Conservation (phyloP, 225 moss, liverwort and hornwort species). For the Thuidium tamariscinum region DNA sequence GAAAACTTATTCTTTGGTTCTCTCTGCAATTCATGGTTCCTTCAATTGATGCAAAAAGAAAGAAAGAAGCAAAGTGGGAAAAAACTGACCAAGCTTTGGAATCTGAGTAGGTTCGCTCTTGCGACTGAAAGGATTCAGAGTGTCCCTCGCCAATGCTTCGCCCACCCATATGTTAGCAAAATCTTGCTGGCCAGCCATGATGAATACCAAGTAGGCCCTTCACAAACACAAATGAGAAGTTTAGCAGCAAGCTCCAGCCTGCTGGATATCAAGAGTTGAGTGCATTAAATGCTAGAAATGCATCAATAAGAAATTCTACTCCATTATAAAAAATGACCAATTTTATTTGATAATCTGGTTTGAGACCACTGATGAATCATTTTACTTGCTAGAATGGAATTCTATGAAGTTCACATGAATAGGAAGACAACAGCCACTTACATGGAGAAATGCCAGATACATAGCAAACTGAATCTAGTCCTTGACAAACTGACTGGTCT, state of each 20-base stretch:
- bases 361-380: neutral
- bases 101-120: neutral
- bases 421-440: neutral
- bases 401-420: no score
- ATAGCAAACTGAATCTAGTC: neutral
- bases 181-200: neutral
- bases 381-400: neutral
- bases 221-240: neutral
- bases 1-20: neutral
- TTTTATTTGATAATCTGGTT: neutral
- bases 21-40: neutral
- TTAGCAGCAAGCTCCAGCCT: neutral
- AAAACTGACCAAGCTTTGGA: neutral
- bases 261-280: neutral
- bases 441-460: neutral
- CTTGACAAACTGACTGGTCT: neutral
- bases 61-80: no score
- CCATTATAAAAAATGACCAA: no score
- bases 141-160: neutral
- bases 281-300: neutral
- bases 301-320: neutral
- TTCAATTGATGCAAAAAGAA: neutral
- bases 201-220: neutral
- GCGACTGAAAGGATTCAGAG: neutral
- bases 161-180: rapidly evolving